Percentiles rank a stretch among this genome's conserved stretches.
phyloP scores from a whole-genome alignment of 768 basidiomycete genomes.

The Mycena epipterygia region DNA sequence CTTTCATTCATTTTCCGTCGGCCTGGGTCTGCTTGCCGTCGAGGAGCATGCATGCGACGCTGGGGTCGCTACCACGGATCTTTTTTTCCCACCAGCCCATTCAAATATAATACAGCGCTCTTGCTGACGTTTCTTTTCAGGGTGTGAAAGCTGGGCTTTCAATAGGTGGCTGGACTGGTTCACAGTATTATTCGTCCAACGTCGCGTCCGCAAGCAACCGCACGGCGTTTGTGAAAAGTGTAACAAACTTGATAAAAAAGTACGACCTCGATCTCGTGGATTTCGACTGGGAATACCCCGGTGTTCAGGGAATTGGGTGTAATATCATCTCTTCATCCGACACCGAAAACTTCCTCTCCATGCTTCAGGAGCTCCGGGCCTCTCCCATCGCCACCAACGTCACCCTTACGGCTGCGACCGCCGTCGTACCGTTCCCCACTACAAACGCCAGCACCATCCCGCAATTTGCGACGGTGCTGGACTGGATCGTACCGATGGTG shows the following conservation, averaged over 20 bases:
- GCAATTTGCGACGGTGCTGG: slow-evolving; percentile 77
- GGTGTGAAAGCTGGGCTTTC: slow-evolving; percentile 69
- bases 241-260: slow-evolving; percentile 62
- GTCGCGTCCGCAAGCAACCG: slow-evolving; percentile 71
- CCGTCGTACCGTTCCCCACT: slow-evolving; percentile 56
- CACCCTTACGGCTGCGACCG: slow-evolving; percentile 67
- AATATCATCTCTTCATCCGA: slow-evolving; percentile 76
- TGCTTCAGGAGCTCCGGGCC: slow-evolving; percentile 79
- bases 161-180: slow-evolving; percentile 82
- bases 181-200: slow-evolving; percentile 71
- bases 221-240: slow-evolving; percentile 73
- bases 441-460: slow-evolving; percentile 79
- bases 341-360: slow-evolving; percentile 82
- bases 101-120: background rate
- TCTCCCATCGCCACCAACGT: slow-evolving; percentile 66
- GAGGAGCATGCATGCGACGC: too few relatives aligned
- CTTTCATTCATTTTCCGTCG: background rate
- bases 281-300: slow-evolving; percentile 89
- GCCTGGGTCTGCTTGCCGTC: too few relatives aligned
- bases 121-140: slow-evolving; percentile 46
- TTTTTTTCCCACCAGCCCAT: too few relatives aligned
- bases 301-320: slow-evolving; percentile 75
- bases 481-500: slow-evolving; percentile 72
- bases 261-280: slow-evolving; percentile 75
- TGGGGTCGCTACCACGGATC: too few relatives aligned